Evolutionary conservation across 1,284 basidiomycete genomes (phyloP), one percentile per base, ranked within the genome.

Genomic region (Vanrija sp.): DNA sequence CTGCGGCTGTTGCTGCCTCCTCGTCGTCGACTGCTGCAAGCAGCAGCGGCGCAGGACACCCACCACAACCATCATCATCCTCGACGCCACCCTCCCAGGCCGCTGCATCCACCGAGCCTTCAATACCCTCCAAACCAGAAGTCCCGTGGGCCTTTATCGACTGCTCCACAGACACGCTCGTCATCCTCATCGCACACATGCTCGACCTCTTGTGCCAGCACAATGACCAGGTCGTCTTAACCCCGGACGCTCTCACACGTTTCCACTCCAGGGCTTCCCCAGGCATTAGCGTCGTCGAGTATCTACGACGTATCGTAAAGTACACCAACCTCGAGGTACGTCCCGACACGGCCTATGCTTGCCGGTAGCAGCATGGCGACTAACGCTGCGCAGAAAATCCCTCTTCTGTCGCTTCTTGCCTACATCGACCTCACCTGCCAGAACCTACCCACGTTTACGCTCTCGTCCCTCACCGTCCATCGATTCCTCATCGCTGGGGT

Each of bases 361-460:
- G 8, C 23, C 47, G 38, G 21, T 5, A 23, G 21, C 25, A 29
- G 25, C 46, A 38, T 3, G 18, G 38, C 19, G 18, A 16, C 28
- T 43, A 39, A 51, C 12, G 9, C 42, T 29, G 28, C 42, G 6
- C 75, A 94, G 89, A 89, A 88, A 80, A 85, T 88, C 56, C 92
- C 89, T 62, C 84, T 96, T 38, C 79, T 97, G 63, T 88, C 94
- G 71, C 87, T 88, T 39, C 82, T 96, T 57, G 87, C 90, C 75
- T 96, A 96, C 78, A 93, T 96, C 78, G 93, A 96, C 79, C 87
- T 91, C 76, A 91, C 94, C 64, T 94, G 91, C 77, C 82, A 86
- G 52, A 85, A 89, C 62, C 83, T 86, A 65, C 88, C 91, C 38
- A 80, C 84, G 47, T 95, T 95, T 79, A 94, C 89, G 39, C 83